Evolutionary conservation across 2,329 filamentous ascomycete species (phyloP).

Genomic region (Aurifilum marmelostoma): DNA sequence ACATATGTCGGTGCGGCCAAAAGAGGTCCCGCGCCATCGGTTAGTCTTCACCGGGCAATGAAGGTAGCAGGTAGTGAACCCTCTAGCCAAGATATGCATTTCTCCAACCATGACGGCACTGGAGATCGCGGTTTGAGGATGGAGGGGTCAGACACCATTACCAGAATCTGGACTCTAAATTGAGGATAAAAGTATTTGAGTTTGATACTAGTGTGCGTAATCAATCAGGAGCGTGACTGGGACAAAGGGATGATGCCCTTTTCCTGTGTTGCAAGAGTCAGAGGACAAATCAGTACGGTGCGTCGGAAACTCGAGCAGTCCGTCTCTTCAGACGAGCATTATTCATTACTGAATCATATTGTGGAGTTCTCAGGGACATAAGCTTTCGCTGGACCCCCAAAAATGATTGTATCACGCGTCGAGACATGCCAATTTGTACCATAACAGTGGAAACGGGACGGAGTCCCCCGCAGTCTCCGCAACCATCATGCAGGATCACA

Average conservation of each 20-base stretch:
- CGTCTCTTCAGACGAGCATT: neutral
- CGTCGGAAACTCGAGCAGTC: neutral
- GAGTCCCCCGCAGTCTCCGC: neutral
- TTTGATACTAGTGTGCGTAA: neutral
- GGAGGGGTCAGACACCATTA: neutral
- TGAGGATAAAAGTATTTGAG: neutral
- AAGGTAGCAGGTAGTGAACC: neutral
- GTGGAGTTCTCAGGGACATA: neutral
- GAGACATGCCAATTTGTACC: neutral
- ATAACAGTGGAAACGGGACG: neutral
- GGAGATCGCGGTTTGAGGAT: neutral
- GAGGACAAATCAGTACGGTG: neutral
- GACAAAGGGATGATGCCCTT: too few relatives aligned
- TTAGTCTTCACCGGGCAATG: neutral
- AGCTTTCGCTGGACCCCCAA: neutral
- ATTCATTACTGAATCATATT: neutral
- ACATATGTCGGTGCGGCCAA: neutral
- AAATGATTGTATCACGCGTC: neutral
- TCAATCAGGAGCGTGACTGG: too few relatives aligned
- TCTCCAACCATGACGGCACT: neutral
- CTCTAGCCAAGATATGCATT: slow-evolving; percentile 3
- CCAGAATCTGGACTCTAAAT: neutral
- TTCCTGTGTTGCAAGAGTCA: neutral
- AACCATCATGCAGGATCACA: neutral
- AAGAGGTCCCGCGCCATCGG: slow-evolving; percentile 3